phyloP scores from a whole-genome alignment of 2,329 filamentous ascomycete species.

The Calonectria leucothoes region DNA sequence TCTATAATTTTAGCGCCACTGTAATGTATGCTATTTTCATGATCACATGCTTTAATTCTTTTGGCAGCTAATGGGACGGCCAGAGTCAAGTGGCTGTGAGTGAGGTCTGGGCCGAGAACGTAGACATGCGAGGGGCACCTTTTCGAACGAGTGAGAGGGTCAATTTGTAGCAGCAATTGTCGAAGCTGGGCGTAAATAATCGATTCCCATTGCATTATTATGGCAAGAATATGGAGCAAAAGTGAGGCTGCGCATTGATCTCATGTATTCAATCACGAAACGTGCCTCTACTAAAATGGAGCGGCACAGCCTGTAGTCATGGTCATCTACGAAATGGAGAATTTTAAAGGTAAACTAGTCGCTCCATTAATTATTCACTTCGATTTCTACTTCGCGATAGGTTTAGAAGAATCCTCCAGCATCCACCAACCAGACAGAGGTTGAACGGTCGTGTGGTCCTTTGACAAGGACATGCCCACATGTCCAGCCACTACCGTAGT shows the following conservation, averaged over 20 bases:
- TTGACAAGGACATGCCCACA: background rate
- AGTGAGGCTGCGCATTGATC: background rate
- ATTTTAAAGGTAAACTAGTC: background rate
- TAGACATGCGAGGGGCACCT: background rate
- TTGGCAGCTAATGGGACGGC: no score
- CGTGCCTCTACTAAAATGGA: background rate
- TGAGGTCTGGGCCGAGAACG: background rate
- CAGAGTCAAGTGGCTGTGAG: no score
- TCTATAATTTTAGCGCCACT: background rate
- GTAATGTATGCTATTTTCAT: background rate
- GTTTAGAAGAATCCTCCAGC: background rate
- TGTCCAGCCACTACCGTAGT: background rate
- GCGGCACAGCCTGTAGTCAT: background rate
- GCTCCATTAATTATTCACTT: background rate
- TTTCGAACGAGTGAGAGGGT: background rate
- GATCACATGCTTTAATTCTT: background rate
- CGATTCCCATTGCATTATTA: background rate
- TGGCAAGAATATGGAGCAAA: background rate
- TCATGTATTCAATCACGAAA: background rate
- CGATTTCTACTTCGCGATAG: background rate
- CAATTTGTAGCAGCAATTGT: background rate
- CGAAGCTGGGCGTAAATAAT: background rate
- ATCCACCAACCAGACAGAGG: background rate
- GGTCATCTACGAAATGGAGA: background rate
- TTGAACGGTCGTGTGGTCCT: background rate